Conservation (phyloP, 371 early-diverging fungal species). For the Zopfochytrium polystomum region DNA sequence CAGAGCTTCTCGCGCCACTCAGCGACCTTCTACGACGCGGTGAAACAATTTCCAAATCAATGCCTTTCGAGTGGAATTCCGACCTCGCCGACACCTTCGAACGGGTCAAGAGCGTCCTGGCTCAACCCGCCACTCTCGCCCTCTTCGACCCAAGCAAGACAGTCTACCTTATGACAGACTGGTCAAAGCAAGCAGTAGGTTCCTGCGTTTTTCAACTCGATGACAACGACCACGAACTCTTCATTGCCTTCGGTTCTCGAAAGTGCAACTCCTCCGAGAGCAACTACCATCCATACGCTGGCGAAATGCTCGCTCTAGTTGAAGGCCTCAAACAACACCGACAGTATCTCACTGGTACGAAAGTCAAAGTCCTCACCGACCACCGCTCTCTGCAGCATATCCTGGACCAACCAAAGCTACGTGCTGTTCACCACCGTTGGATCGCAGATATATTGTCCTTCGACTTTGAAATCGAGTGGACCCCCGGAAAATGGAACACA, state of each 20-base stretch:
- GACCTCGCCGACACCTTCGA: neutral
- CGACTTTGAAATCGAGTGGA: constrained; percentile 14
- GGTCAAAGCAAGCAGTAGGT: constrained; percentile 9
- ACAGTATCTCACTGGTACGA: neutral
- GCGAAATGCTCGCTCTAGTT: constrained; percentile 7
- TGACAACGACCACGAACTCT: neutral
- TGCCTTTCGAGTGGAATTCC: constrained; percentile 11
- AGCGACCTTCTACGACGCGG: constrained; percentile 8
- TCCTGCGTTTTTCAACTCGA: constrained; percentile 9
- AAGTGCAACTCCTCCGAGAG: constrained; percentile 6
- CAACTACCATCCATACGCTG: constrained; percentile 5
- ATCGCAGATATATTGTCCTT: constrained; percentile 2
- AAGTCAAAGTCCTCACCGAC: constrained; percentile 9
- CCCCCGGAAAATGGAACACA: constrained; percentile 3
- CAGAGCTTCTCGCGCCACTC: constrained; percentile 10
- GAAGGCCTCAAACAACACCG: neutral
- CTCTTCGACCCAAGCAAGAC: constrained; percentile 16
- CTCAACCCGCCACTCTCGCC: neutral
- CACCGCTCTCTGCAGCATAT: constrained; percentile 9
- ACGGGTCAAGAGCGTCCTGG: neutral
- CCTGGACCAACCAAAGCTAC: constrained; percentile 3
- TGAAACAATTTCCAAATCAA: neutral
- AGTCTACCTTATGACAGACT: constrained; percentile 9
- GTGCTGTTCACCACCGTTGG: constrained; percentile 13
- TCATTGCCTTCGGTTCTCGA: constrained; percentile 2